phyloP scores from a whole-genome alignment of 352 stramenopile genomes.

The Phytophthora citrophthora region DNA sequence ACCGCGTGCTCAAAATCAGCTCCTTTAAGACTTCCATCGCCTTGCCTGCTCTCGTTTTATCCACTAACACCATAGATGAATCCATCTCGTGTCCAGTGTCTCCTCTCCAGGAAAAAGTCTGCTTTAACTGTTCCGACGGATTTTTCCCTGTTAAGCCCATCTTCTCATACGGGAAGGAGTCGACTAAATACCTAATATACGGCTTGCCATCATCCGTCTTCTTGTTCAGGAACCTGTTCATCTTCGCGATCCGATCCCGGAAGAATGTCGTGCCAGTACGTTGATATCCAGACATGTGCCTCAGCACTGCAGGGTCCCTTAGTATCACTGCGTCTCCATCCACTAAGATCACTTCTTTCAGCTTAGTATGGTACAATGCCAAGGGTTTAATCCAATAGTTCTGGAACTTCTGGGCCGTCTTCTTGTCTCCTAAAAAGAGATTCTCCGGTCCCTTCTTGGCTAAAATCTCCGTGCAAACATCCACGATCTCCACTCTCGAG shows the following conservation, averaged over 20 bases:
- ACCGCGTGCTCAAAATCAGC: conserved; percentile 50
- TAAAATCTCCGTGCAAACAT: conserved; percentile 59
- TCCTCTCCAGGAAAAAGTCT: conserved; percentile 46
- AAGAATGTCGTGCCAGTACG: conserved; percentile 68
- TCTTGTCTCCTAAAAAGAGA: conserved; percentile 28
- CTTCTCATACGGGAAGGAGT: conserved; percentile 53
- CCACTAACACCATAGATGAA: conserved; percentile 61
- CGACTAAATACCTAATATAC: conserved; percentile 45
- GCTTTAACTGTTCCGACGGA: conserved; percentile 47
- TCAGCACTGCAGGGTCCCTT: conserved; percentile 44
- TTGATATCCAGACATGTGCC: conserved; percentile 43
- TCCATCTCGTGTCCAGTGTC: conserved; percentile 60
- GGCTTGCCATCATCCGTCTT: conserved; percentile 39
- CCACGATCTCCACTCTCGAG: conserved; percentile 60
- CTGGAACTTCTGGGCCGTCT: conserved; percentile 43
- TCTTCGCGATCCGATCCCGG: conserved; percentile 59
- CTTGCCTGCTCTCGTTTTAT: conserved; percentile 45
- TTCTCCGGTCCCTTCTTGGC: conserved; percentile 30
- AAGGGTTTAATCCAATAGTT: conserved; percentile 75
- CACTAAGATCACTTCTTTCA: conserved; percentile 57
- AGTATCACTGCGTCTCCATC: conserved; percentile 65
- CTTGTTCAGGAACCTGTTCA: conserved; percentile 40
- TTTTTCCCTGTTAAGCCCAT: conserved; percentile 34
- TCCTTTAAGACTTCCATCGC: conserved; percentile 50
- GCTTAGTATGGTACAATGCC: conserved; percentile 54